Evolutionary conservation across 345 rosid species (phyloP), one percentile per base, ranked within the genome.

Genomic region (Arabis alpina): DNA sequence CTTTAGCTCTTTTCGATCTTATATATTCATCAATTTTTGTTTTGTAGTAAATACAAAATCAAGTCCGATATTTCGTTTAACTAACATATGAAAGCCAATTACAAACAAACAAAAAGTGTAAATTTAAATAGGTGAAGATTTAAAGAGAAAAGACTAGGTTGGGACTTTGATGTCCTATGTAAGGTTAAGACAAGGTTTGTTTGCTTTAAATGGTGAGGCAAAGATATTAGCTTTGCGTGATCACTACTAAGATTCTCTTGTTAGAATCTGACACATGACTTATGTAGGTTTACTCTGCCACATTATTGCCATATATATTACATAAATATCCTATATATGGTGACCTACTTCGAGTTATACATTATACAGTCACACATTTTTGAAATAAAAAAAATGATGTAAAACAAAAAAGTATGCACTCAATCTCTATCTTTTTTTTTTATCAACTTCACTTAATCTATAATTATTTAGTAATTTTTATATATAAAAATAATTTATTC

Each of bases 181-280:
- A 75, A 75, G 51, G 57, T 60, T 60, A 61, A 53, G 74, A 61
- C 64, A 54, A 61, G 59, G 36, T 58, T 67, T 67, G 63, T 52
- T 68, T 68, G 65, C 74, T 61, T 54, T 61, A 68, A 75, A 47
- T 75, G 40, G 79, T n/a, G 74, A 68, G 65, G 70, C 79, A 75
- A 48, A 68, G 40, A 54, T 68, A 59, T 54, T 75, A 68, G 70
- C 60, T 62, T 75, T 68, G 79, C 65, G 79, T 61, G 74, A 68
- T 68, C 59, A 54, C 64, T 68, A 75, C 70, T 61, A 68, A 75
- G 74, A 75, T 75, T 75, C 79, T 61, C 74, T 68, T 39, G 15
- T 54, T 61, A 75, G 14, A 68, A 68, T 44, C 59, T 68, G 78
- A 68, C 74, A 75, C 41, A 66, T 74, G 62, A 60, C 77, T 66